phyloP scores from a whole-genome alignment of 140 eudicot genomes.

The Erigeron philadelphicus region DNA sequence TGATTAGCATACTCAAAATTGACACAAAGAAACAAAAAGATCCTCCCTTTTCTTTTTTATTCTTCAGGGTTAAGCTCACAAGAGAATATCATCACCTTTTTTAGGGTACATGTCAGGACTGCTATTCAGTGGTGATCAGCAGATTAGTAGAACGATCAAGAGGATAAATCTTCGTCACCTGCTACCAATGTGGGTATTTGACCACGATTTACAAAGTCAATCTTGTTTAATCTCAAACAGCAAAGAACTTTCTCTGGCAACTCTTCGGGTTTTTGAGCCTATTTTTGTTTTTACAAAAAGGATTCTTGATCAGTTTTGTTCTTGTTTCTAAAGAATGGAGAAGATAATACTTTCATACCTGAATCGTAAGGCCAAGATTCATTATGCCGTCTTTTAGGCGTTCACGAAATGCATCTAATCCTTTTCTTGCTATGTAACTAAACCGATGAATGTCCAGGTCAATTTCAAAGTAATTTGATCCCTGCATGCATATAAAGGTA shows the following conservation, averaged over 20 bases:
- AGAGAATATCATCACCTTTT: neutral
- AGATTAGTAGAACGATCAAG: conserved; percentile 16
- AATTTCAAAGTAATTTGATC: conserved; percentile 80
- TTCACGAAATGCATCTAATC: conserved; percentile 86
- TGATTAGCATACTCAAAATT: neutral
- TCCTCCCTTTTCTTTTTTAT: neutral
- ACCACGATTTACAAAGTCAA: conserved; percentile 75
- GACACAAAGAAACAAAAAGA: conserved; percentile 2
- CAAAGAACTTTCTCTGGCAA: conserved; percentile 75
- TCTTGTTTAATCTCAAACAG: conserved; percentile 79
- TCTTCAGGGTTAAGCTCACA: neutral
- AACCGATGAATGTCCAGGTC: conserved; percentile 95
- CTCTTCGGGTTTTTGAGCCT: conserved; percentile 92
- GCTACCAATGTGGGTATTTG: conserved; percentile 79
- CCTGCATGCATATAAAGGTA: conserved; percentile 38
- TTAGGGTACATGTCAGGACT: conserved; percentile 14
- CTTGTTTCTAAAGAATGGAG: neutral
- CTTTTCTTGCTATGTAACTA: conserved; percentile 92
- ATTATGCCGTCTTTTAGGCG: conserved; percentile 66
- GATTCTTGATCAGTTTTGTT: conserved; percentile 4
- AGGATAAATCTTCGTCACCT: conserved; percentile 34
- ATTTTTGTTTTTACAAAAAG: conserved; percentile 29
- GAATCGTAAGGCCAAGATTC: conserved; percentile 86
- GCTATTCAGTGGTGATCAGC: neutral
- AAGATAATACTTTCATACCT: conserved; percentile 37